phyloP scores from a whole-genome alignment of 139 green algal genomes.

The Tetraselmis chui region DNA sequence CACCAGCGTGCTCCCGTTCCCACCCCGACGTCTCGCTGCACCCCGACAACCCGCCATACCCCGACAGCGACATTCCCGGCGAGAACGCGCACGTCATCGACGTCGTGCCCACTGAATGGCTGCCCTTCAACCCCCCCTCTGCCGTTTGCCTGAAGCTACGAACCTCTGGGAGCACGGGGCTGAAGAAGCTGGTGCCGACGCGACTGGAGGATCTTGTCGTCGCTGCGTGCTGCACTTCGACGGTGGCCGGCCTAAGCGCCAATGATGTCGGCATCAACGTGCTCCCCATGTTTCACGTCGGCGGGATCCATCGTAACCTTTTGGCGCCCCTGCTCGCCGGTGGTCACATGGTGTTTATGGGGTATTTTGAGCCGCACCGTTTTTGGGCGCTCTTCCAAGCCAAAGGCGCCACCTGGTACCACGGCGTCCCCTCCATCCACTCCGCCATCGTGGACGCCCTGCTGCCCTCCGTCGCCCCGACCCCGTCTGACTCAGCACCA shows the following conservation, averaged over 20 bases:
- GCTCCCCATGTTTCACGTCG: slow-evolving; percentile 88
- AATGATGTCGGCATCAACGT: background rate
- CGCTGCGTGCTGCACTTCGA: background rate
- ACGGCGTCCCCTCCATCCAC: slow-evolving; percentile 84
- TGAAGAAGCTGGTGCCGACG: background rate
- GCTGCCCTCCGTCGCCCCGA: background rate
- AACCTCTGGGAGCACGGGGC: background rate
- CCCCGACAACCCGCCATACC: too few relatives aligned
- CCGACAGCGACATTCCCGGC: too few relatives aligned
- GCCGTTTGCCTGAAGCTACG: background rate
- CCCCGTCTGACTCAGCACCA: background rate
- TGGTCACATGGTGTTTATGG: slow-evolving; percentile 44
- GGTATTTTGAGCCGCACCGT: slow-evolving; percentile 50
- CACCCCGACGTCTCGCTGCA: too few relatives aligned
- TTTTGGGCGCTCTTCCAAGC: slow-evolving; percentile 66
- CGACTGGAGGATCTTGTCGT: background rate
- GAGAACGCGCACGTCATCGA: background rate
- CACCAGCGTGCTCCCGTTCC: background rate
- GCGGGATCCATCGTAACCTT: slow-evolving; percentile 74
- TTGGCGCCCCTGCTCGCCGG: slow-evolving; percentile 60
- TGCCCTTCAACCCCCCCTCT: background rate
- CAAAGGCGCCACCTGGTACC: slow-evolving; percentile 75
- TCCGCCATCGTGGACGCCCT: background rate
- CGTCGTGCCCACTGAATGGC: background rate
- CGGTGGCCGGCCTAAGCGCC: background rate